Percentiles rank a stretch among this genome's conserved stretches.
Evolutionary conservation across 139 green algal genomes (phyloP).

Genomic region (Coelastrella sp.): DNA sequence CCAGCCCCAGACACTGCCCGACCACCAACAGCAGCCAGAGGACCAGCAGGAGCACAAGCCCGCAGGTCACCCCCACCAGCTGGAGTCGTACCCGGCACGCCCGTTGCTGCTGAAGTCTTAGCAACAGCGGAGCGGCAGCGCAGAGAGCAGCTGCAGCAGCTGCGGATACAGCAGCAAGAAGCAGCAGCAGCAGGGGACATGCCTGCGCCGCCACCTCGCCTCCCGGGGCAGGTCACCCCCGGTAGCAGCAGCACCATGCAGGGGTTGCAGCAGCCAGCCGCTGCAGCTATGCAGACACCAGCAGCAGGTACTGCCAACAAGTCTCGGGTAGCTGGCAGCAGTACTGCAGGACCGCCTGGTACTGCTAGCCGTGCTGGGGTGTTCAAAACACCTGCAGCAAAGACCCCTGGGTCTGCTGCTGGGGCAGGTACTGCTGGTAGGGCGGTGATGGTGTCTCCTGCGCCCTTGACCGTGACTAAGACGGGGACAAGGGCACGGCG

Average conservation of each 20-base stretch:
- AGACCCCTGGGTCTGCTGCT: conserved; percentile 21
- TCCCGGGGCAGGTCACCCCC: not conserved
- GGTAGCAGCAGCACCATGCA: not conserved
- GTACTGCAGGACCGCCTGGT: not conserved
- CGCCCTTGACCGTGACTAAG: conserved; percentile 23
- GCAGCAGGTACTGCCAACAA: not conserved
- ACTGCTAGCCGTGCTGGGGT: not conserved
- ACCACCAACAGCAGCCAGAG: not conserved
- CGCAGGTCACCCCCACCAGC: not conserved
- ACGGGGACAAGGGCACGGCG: not conserved
- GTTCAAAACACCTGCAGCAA: conserved; percentile 37
- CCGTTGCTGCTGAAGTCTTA: conserved; percentile 61
- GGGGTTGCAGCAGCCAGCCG: not conserved
- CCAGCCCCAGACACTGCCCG: not conserved
- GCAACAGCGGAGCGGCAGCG: conserved; percentile 21
- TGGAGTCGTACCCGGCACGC: conserved; percentile 48
- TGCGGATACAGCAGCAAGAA: conserved; percentile 1
- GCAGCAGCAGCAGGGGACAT: not conserved
- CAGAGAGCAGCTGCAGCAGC: not conserved
- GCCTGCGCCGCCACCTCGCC: not conserved
- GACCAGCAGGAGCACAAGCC: not conserved
- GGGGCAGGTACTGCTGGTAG: not conserved
- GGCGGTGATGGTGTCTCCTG: conserved; percentile 10
- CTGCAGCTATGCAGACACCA: conserved; percentile 7
- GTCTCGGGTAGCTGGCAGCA: not conserved